A percentile compares a stretch with the other conserved stretches of the same genome.
Conservation (phyloP, 805 yeast genomes). For the Candida verbasci region DNA sequence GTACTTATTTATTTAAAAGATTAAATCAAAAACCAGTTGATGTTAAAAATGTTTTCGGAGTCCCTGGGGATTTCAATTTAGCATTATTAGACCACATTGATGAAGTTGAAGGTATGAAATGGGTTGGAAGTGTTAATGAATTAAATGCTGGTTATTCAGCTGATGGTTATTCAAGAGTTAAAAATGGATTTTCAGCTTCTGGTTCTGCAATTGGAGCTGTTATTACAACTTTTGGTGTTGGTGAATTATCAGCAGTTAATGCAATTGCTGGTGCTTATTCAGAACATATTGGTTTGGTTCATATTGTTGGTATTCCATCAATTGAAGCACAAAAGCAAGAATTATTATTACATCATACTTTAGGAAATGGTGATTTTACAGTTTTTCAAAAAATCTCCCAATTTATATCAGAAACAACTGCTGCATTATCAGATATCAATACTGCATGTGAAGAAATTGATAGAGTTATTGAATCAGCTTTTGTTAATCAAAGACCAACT, state of each 20-base stretch:
- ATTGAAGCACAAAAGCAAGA: slow-evolving; percentile 15
- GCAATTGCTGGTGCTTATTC: slow-evolving; percentile 81
- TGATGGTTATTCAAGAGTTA: slow-evolving; percentile 75
- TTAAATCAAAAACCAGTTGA: slow-evolving; percentile 49
- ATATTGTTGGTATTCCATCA: slow-evolving; percentile 69
- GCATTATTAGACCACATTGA: slow-evolving; percentile 65
- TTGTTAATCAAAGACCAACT: slow-evolving; percentile 70
- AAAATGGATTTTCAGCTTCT: slow-evolving; percentile 44
- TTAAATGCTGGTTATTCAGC: slow-evolving; percentile 86
- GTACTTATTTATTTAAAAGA: slow-evolving; percentile 61
- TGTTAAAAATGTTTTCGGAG: slow-evolving; percentile 56
- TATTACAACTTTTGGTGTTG: slow-evolving; percentile 80
- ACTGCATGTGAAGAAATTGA: slow-evolving; percentile 55
- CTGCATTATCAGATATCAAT: slow-evolving; percentile 49
- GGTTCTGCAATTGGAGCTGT: slow-evolving; percentile 30
- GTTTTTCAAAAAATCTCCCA: slow-evolving; percentile 26
- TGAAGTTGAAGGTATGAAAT: slow-evolving; percentile 43
- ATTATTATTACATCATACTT: slow-evolving; percentile 15
- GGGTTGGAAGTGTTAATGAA: slow-evolving; percentile 88
- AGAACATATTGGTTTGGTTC: slow-evolving; percentile 73
- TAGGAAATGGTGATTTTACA: slow-evolving; percentile 34
- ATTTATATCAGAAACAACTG: slow-evolving; percentile 55
- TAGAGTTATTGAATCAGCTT: slow-evolving; percentile 53
- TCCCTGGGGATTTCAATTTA: slow-evolving; percentile 75
- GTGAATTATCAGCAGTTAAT: slow-evolving; percentile 79